Evolutionary conservation across 306 rosid species (phyloP).

Genomic region (Phaseolus lunatus): DNA sequence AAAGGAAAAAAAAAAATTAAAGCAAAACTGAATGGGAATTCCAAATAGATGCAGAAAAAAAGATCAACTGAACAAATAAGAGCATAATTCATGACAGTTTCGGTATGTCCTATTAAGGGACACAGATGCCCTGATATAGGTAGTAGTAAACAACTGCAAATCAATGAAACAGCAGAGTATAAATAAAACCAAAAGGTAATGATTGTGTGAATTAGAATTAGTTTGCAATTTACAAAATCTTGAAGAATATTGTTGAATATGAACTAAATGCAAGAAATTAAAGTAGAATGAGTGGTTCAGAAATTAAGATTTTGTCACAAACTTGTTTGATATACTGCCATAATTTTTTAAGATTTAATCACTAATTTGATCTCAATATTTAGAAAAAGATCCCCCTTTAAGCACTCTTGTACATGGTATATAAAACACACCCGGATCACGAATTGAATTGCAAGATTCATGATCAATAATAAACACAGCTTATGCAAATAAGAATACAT

Average conservation of each 20-base stretch:
- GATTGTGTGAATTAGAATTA: not conserved
- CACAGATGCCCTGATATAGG: not conserved
- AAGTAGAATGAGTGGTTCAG: not conserved
- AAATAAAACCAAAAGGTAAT: not conserved
- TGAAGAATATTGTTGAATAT: not conserved
- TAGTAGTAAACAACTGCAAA: not conserved
- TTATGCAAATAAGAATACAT: no score
- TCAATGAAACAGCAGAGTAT: not conserved
- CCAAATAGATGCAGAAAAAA: not conserved
- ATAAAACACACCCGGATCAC: no score
- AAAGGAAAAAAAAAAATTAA: not conserved
- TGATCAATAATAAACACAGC: no score
- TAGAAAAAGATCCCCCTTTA: no score
- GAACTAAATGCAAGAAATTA: slow-evolving; percentile 1
- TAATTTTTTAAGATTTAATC: not conserved
- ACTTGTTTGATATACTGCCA: not conserved
- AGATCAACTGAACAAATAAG: not conserved
- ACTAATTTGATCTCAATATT: no score
- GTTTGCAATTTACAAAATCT: slow-evolving; percentile 1
- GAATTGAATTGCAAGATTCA: no score
- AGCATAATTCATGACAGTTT: not conserved
- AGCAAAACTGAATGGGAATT: slow-evolving; percentile 6
- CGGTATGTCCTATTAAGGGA: not conserved
- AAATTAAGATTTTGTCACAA: not conserved
- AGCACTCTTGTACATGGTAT: no score